These are phyloP conservation scores for Hibiscus tridactylites DNA, from an alignment of 345 rosid genomes.

Conservation along the genomic window DNA sequence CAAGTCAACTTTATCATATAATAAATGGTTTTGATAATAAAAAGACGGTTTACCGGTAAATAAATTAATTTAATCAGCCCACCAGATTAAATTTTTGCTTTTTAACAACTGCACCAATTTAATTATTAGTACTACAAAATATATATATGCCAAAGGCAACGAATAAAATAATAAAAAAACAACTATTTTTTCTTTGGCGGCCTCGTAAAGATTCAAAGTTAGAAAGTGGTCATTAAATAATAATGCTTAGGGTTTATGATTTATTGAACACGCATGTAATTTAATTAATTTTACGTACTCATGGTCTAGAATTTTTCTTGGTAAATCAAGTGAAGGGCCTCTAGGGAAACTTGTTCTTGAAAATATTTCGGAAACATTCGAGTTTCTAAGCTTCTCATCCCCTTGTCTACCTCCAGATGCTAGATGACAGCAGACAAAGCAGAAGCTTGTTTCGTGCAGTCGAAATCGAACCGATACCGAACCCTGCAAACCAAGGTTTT, in stretches of 20 bases:
- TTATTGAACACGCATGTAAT: not conserved
- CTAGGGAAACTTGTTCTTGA: constrained; percentile 54
- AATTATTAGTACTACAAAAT: not conserved
- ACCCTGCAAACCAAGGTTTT: constrained; percentile 35
- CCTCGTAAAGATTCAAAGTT: constrained; percentile 19
- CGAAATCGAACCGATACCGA: constrained; percentile 67
- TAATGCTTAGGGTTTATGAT: not conserved
- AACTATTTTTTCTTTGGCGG: constrained; percentile 6
- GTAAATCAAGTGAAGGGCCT: constrained; percentile 44
- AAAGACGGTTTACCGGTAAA: not conserved
- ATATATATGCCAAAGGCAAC: not conserved
- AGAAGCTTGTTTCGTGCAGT: constrained; percentile 64
- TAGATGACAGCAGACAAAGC: constrained; percentile 72
- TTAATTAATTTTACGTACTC: constrained; percentile 41
- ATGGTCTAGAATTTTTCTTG: constrained; percentile 59
- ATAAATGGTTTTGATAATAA: not conserved
- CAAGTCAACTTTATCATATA: constrained; percentile 17
- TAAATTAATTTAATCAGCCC: constrained; percentile 5
- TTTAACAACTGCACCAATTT: constrained; percentile 5
- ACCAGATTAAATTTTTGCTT: not conserved
- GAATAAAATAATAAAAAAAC: not conserved
- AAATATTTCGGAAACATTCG: constrained; percentile 54
- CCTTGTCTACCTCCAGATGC: constrained; percentile 83
- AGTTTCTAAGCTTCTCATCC: constrained; percentile 58
- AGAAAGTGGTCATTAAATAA: constrained; percentile 7